These are phyloP conservation scores for Penicillium occitanis DNA, from an alignment of 2,329 filamentous ascomycete species.

Conservation along the genomic window DNA sequence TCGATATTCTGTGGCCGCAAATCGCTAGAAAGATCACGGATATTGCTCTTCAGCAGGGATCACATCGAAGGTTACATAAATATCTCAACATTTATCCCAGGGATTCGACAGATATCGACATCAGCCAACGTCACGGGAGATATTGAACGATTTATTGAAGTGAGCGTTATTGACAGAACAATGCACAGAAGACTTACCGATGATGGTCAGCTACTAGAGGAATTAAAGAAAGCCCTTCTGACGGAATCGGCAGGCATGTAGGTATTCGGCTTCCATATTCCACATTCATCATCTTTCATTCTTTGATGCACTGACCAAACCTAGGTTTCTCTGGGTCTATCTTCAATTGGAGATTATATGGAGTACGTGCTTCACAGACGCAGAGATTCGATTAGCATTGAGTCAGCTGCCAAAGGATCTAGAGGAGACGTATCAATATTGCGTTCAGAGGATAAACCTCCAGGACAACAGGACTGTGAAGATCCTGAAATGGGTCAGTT, in stretches of 20 bases:
- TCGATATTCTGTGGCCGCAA: slow-evolving; percentile 15
- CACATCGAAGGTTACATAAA: slow-evolving; percentile 27
- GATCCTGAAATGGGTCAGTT: slow-evolving; percentile 27
- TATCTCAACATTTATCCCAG: slow-evolving; percentile 23
- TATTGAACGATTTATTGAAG: slow-evolving; percentile 25
- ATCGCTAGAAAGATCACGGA: slow-evolving; percentile 10
- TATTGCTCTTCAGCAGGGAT: slow-evolving; percentile 26
- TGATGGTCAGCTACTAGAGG: slow-evolving; percentile 14
- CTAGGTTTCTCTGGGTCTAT: slow-evolving; percentile 28
- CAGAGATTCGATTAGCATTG: slow-evolving; percentile 24
- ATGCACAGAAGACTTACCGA: slow-evolving; percentile 25
- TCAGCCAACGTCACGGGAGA: slow-evolving; percentile 24
- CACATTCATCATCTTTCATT: not conserved
- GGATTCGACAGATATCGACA: slow-evolving; percentile 26
- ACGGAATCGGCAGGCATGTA: slow-evolving; percentile 12
- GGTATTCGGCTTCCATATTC: not conserved
- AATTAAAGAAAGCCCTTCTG: slow-evolving; percentile 10
- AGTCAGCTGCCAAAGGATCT: slow-evolving; percentile 25
- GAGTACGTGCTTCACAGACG: slow-evolving; percentile 26
- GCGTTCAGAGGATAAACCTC: slow-evolving; percentile 23
- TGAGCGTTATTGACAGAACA: slow-evolving; percentile 24
- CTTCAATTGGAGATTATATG: slow-evolving; percentile 29
- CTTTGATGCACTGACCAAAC: not conserved
- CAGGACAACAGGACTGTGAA: slow-evolving; percentile 18
- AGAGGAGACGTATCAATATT: slow-evolving; percentile 26